Evolutionary conservation across 164 flowering plant species (phyloP).

Genomic region (Sedum album): DNA sequence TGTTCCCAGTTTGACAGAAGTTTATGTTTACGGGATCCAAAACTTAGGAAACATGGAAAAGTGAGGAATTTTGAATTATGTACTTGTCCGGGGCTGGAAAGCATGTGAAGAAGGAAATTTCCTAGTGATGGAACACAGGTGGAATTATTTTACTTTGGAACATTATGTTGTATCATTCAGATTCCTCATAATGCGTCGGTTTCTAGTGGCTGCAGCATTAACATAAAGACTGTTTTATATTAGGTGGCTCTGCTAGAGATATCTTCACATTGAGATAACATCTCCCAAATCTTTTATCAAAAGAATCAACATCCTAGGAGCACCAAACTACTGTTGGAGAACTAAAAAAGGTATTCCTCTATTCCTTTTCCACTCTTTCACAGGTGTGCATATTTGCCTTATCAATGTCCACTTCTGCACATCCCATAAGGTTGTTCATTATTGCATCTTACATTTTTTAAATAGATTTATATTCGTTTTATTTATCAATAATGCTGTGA

Average conservation of each 20-base stretch:
- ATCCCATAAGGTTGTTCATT: background rate
- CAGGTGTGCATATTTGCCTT: background rate
- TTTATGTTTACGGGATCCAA: too few species aligned
- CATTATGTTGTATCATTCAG: background rate
- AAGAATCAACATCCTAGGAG: constrained; percentile 9
- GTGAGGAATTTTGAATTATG: background rate
- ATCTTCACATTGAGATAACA: background rate
- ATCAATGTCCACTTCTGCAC: background rate
- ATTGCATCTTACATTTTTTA: background rate
- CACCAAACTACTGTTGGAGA: background rate
- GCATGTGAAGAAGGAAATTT: background rate
- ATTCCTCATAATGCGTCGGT: background rate
- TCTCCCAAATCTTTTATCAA: constrained; percentile 1
- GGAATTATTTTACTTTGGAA: constrained; percentile 5
- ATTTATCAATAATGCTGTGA: background rate
- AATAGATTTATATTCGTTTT: background rate
- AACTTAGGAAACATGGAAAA: background rate
- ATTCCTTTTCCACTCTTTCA: background rate
- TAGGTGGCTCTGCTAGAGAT: background rate
- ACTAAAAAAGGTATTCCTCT: background rate
- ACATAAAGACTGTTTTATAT: background rate
- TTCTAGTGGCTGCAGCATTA: background rate
- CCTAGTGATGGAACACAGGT: background rate
- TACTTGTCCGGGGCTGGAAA: background rate
- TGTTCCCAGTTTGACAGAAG: background rate